Base-by-base conservation (phyloP, 2,329 filamentous ascomycete genomes). In the Diaporthe sp. region DNA sequence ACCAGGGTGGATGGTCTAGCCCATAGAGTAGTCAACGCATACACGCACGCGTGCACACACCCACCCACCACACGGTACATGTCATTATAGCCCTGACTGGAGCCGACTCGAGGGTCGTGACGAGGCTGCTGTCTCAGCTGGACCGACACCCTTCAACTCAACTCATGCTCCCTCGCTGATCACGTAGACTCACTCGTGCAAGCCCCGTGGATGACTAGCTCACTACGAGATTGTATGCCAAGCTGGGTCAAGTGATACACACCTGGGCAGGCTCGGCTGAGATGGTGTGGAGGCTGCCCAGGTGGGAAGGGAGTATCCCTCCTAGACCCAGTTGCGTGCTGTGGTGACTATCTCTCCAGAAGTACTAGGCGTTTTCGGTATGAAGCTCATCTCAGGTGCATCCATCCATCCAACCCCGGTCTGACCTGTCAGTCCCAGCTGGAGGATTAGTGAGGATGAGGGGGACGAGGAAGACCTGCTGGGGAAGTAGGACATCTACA, bases 201-300 rank as follows among this genome's bases (percentile, higher is more conserved):
- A 51, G 44, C 55, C 55, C 55, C 53, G 70, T 72, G 39, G 42
- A 37, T 60, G 55, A 60, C 55, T 60, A 60, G 55, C 28, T 44
- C n/a, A 53, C 25, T 4, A 55, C 15, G 47, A 51, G 37, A 44
- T 44, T 65, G 49, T 47, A 60, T 22, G 71, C 71, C 71, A 55
- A 65, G 58, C 71, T 51, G 47, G 71, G 44, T 73, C 71, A 73
- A 73, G 71, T 73, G 71, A 73, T 34, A 73, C 71, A 73, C 34
- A 55, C 65, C 49, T 39, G 49, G 65, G 22, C 65, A 73, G 49
- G 39, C 49, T 44, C 47, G 44, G 37, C 71, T 65, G 47, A 65
- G 58, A 65, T 65, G 71, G 58, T 73, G 58, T 65, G 71, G 25
- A 57, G 58, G 49, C 39, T 28, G 49, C 65, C 65, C n/a, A 20